Evolutionary conservation across 164 flowering plant species (phyloP).

Genomic region (Cinnamomum micranthum): DNA sequence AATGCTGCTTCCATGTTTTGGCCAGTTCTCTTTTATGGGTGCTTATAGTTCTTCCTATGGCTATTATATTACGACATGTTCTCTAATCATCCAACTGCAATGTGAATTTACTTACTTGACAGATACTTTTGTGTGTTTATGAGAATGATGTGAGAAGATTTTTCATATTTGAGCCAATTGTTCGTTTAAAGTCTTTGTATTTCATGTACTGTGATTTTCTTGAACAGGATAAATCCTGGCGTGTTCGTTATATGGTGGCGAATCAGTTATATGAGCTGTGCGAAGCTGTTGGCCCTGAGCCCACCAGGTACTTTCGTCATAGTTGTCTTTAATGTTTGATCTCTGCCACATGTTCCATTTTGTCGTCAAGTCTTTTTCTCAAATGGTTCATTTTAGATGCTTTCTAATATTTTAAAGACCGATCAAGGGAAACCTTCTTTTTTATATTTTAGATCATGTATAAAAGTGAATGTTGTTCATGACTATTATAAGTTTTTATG

Average conservation of each 20-base stretch:
- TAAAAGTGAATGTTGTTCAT: background rate
- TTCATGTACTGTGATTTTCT: background rate
- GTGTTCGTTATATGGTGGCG: conserved; percentile 99
- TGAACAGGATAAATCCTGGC: conserved; percentile 96
- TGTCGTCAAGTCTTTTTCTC: background rate
- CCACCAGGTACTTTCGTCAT: conserved; percentile 57
- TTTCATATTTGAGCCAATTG: background rate
- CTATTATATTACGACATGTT: too few species aligned
- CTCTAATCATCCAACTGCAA: too few species aligned
- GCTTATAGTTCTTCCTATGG: background rate
- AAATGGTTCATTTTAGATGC: too few species aligned
- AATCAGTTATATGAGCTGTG: conserved; percentile 95
- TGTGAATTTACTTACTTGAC: too few species aligned
- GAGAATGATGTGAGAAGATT: background rate
- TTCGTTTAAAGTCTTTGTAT: background rate
- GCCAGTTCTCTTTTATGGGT: background rate
- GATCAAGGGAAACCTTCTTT: background rate
- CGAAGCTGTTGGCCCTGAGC: conserved; percentile 99
- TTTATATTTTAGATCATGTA: background rate
- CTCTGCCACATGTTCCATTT: background rate
- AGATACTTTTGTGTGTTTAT: background rate
- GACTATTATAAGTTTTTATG: background rate
- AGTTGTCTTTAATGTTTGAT: background rate
- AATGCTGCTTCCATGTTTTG: background rate
- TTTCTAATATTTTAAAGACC: background rate